Evolutionary conservation across 345 rosid genomes (phyloP).

Genomic region (Viola odorata): DNA sequence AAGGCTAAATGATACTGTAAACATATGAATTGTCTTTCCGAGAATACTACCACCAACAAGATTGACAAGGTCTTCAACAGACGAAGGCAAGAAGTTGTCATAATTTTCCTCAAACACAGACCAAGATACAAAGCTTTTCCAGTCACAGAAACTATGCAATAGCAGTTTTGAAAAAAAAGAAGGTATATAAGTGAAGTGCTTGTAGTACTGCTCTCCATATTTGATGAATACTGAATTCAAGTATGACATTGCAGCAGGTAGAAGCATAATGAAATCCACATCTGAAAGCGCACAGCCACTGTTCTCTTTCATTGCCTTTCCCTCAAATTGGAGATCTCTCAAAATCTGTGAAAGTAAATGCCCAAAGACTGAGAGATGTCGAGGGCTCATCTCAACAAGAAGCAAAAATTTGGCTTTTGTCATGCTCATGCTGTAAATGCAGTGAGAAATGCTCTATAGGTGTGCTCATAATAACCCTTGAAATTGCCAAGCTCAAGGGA

Average conservation of each 20-base stretch:
- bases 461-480: constrained; percentile 46
- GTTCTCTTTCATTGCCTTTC: constrained; percentile 13
- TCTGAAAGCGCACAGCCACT: constrained; percentile 36
- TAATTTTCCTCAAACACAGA: constrained; percentile 51
- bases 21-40: constrained; percentile 63
- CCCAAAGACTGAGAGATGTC: constrained; percentile 68
- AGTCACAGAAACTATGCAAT: constrained; percentile 43
- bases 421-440: constrained; percentile 38
- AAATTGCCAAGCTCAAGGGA: constrained; percentile 47
- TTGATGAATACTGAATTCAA: constrained; percentile 36
- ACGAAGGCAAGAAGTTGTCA: constrained; percentile 38
- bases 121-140: constrained; percentile 59
- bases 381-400: constrained; percentile 65
- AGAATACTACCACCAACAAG: constrained; percentile 58
- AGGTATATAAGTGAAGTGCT: constrained; percentile 37
- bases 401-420: constrained; percentile 59
- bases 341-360: constrained; percentile 33
- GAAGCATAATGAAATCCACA: constrained; percentile 56
- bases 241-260: constrained; percentile 65
- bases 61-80: constrained; percentile 45
- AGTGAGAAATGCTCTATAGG: constrained; percentile 58
- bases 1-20: constrained; percentile 49
- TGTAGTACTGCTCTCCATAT: constrained; percentile 37
- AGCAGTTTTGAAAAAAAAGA: constrained; percentile 53
- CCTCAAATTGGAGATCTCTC: constrained; percentile 12